Evolutionary conservation across 208 protist species (phyloP).

Genomic region (Strigomonas culicis): DNA sequence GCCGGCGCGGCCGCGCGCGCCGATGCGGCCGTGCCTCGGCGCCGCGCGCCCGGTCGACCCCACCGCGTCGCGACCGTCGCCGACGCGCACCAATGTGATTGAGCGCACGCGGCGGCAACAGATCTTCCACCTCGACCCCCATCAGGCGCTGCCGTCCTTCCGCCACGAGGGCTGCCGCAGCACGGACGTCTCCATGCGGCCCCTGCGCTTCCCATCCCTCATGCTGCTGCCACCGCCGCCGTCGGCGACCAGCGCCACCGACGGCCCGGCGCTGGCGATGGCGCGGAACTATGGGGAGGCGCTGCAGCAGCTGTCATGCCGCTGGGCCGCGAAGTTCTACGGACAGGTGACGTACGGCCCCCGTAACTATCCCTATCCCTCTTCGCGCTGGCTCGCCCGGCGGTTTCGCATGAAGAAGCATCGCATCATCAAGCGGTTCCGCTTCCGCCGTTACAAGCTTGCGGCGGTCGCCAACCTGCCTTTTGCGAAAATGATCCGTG

Average conservation of each 20-base stretch:
- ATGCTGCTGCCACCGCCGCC: not conserved
- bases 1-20: not conserved
- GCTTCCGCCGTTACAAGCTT: constrained; percentile 88
- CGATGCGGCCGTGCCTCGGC: not conserved
- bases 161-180: constrained; percentile 45
- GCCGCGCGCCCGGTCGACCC: not conserved
- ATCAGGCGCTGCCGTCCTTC: constrained; percentile 54
- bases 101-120: constrained; percentile 39
- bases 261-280: not conserved
- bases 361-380: constrained; percentile 84
- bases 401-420: constrained; percentile 92
- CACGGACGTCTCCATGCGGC: constrained; percentile 74
- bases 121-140: constrained; percentile 46
- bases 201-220: constrained; percentile 29
- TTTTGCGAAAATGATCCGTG: constrained; percentile 90
- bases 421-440: constrained; percentile 82
- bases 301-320: constrained; percentile 44
- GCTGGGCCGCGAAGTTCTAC: constrained; percentile 87
- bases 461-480: constrained; percentile 87
- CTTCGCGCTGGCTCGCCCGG: constrained; percentile 77
- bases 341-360: constrained; percentile 82
- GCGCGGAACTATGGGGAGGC: constrained; percentile 34
- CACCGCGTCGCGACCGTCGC: constrained; percentile 14
- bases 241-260: not conserved
- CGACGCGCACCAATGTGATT: constrained; percentile 61